A percentile compares a stretch with the other conserved stretches of the same genome.
These are phyloP conservation scores for Myrica gale DNA, from an alignment of 306 rosid species.

Conservation along the genomic window DNA sequence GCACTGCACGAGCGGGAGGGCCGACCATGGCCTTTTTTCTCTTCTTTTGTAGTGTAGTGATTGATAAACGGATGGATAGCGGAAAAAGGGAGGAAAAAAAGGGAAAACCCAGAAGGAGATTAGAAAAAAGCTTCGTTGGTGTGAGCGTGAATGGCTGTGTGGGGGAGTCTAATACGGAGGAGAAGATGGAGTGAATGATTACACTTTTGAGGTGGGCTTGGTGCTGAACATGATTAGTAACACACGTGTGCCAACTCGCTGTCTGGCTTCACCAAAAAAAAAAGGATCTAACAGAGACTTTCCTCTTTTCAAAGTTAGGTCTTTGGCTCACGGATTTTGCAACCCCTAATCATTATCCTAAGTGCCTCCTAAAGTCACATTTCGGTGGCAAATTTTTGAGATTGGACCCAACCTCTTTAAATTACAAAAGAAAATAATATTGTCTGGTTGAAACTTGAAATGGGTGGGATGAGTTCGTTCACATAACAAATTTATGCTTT, in stretches of 20 bases:
- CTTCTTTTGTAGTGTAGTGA: no score
- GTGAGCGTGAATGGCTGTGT: constrained; percentile 35
- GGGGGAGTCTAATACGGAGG: constrained; percentile 31
- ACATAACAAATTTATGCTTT: no score
- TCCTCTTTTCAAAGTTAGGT: constrained; percentile 17
- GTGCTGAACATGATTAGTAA: constrained; percentile 90
- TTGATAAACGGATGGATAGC: no score
- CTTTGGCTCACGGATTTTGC: constrained; percentile 32
- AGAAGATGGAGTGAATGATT: constrained; percentile 66
- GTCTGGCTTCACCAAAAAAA: constrained; percentile 50
- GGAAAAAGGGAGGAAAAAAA: background rate
- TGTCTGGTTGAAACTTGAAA: no score
- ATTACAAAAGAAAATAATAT: no score
- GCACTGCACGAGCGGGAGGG: constrained; percentile 81
- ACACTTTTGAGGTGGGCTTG: constrained; percentile 43
- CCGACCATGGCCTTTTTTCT: constrained; percentile 28
- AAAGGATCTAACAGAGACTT: constrained; percentile 4
- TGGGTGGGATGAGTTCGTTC: no score
- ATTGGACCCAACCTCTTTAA: background rate
- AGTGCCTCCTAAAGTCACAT: constrained; percentile 30
- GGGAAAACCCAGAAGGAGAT: background rate
- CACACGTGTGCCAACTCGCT: constrained; percentile 93
- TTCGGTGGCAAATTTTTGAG: constrained; percentile 6
- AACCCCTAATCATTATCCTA: constrained; percentile 41
- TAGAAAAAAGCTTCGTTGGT: background rate